Base-by-base conservation (phyloP, 352 stramenopile genomes). In the Phytophthora multivora region DNA sequence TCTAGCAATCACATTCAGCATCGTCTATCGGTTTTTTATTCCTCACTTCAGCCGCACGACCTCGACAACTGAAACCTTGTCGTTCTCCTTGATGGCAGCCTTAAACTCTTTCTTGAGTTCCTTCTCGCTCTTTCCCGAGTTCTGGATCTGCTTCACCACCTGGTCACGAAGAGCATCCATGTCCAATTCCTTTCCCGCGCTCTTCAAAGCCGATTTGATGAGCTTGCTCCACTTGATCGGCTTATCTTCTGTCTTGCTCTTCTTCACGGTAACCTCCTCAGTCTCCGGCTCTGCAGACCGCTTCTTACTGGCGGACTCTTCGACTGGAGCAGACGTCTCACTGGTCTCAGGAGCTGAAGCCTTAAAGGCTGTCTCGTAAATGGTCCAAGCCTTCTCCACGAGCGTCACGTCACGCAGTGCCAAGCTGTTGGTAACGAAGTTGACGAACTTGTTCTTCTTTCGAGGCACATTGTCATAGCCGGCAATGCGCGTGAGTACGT, bases 401-500 rank as follows among this genome's bases (percentile, higher is more conserved):
- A 81, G 71, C 25, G 56, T 39, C 28, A 68, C 51, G 49, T 89
- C 73, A 8, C 63, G 62, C 16, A 91, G 43, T 30, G 74, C 75
- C 36, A 97, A 77, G 62, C 77, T 93, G 71, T 97, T 97, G 53
- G 73, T 79, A 50, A 95, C 79, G 63, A 97, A 98, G 73, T 98
- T 98, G 58, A 90, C 62, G 57, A 98, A 98, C 67, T 98, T 98
- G 66, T 90, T 82, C 62, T 97, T 88, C 69, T 98, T 97, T 52
- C 93, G 87, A 16, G 94, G 94, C 39, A 98, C 89, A 59, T 98
- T 98, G 61, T 89, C 79, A 56, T 96, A 91, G 15, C 68, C 75
- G 0, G 78, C 79, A 49, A 98, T 75, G 43, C 87, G 77, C 51
- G 83, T 75, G 26, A 98, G 72, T 25, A 90, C 71, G 58, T 79